These are phyloP conservation scores for Murraya koenigii DNA, from an alignment of 345 rosid species.

Conservation along the genomic window DNA sequence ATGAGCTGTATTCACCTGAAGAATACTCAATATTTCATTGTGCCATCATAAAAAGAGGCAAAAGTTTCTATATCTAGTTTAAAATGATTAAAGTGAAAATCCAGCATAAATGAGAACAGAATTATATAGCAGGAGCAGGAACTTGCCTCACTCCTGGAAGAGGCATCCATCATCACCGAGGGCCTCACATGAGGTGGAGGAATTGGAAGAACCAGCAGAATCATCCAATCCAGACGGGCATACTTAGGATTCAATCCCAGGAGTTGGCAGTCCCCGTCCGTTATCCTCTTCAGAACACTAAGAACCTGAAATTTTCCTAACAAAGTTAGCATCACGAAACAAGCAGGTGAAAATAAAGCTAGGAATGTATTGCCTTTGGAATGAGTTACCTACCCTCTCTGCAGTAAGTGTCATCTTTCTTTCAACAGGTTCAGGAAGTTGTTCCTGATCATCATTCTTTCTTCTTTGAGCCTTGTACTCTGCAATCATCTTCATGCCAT, in stretches of 20 bases:
- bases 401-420: slow-evolving; percentile 93
- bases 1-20: not conserved
- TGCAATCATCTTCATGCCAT: slow-evolving; percentile 96
- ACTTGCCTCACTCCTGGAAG: slow-evolving; percentile 84
- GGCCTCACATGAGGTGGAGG: slow-evolving; percentile 99
- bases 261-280: slow-evolving; percentile 81
- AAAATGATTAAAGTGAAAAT: not conserved
- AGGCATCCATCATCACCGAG: slow-evolving; percentile 90
- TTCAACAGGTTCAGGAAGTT: slow-evolving; percentile 92
- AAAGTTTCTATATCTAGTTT: not conserved
- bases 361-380: not conserved
- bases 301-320: slow-evolving; percentile 47
- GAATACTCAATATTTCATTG: not conserved
- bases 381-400: slow-evolving; percentile 69
- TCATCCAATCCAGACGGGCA: slow-evolving; percentile 99
- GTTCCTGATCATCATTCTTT: slow-evolving; percentile 77
- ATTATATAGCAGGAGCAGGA: not conserved
- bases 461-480: slow-evolving; percentile 74
- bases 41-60: not conserved
- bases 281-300: slow-evolving; percentile 85
- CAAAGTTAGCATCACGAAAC: slow-evolving; percentile 7
- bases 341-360: not conserved
- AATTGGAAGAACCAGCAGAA: slow-evolving; percentile 90
- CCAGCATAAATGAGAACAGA: not conserved
- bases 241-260: slow-evolving; percentile 88